A percentile compares a stretch with the other conserved stretches of the same genome.
Evolutionary conservation across 768 basidiomycete genomes (phyloP).

Genomic region (Tylopilus plumbeoviolaceoides): DNA sequence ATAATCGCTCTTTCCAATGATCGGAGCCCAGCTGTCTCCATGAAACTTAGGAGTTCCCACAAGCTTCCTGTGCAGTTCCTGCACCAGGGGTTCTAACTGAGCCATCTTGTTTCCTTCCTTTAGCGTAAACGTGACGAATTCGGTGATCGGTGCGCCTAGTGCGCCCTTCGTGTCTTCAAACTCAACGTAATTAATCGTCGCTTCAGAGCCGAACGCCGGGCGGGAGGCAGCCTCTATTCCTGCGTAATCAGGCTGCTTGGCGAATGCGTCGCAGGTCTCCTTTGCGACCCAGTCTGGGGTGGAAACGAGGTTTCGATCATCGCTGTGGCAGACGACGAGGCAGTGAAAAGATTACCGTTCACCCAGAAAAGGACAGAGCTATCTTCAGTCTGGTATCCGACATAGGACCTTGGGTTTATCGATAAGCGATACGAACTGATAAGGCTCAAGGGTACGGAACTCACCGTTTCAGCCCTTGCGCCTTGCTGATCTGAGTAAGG

Average conservation of each 20-base stretch:
- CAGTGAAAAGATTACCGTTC: conserved; percentile 8
- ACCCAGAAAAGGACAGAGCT: conserved; percentile 25
- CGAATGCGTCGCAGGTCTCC: conserved; percentile 12
- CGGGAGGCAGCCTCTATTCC: background rate
- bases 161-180: conserved; percentile 20
- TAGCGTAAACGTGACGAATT: conserved; percentile 33
- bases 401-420: conserved; percentile 22
- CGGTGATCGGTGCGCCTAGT: conserved; percentile 27
- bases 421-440: conserved; percentile 5
- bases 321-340: background rate
- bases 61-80: conserved; percentile 20
- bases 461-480: conserved; percentile 19
- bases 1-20: conserved; percentile 13
- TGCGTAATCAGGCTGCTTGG: conserved; percentile 7
- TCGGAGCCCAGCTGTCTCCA: conserved; percentile 28
- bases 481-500: conserved; percentile 9
- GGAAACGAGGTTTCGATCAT: conserved; percentile 5
- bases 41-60: conserved; percentile 21
- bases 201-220: conserved; percentile 17
- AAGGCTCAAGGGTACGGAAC: background rate
- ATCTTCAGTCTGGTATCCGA: conserved; percentile 30
- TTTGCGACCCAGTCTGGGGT: conserved; percentile 27
- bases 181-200: conserved; percentile 14
- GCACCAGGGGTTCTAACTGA: conserved; percentile 21
- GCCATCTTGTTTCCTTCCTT: conserved; percentile 20